Base-by-base conservation (phyloP, 208 protist species). In the Acanthamoeba royreba region DNA sequence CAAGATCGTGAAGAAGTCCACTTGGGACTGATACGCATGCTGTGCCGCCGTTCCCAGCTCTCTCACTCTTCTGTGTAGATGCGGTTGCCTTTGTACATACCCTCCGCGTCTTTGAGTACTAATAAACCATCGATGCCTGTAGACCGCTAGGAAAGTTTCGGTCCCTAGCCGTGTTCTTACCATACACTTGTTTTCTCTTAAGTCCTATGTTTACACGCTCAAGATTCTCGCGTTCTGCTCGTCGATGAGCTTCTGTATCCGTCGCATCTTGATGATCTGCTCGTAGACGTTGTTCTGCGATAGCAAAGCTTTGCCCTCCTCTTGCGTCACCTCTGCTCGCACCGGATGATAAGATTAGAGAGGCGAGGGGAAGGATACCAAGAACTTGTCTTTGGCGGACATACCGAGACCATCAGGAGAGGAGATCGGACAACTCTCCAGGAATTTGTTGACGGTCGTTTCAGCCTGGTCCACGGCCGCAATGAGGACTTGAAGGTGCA, bases 1-100 rank as follows among this genome's bases (percentile, higher is more conserved):
- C 40, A 94, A 92, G 35, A 96, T 96, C 49, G 45, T 87, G 33
- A 81, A 81, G 38, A 43, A 47, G 38, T 43, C 69, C 38, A 17
- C 2, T 19, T 19, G 38, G 5, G 69, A 81, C 5, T 81, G 38
- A 81, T 58, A n/a, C 49, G 13, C 49, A 58, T 58, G 22, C 49
- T 22, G 49, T 58, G 49, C 15, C 15, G 49, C 15, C 13, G 49
- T 22, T 58, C 15, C 49, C 13, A 13, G 22, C 19, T 19, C 25
- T 47, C 4, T 3, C 61, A 43, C 5, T 28, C 28, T 4, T n/a
- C 40, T 40, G 1, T 58, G 49, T 58, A 58, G 15, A 58, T 58
- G 15, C 49, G 15, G 49, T 58, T 58, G 13, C 13, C 15, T 22
- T n/a, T n/a, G 61, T 72, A 72, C 61, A 72, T 33, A 72, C n/a